phyloP scores from a whole-genome alignment of 805 yeast genomes.

The Tetrapisispora namnaoensis region DNA sequence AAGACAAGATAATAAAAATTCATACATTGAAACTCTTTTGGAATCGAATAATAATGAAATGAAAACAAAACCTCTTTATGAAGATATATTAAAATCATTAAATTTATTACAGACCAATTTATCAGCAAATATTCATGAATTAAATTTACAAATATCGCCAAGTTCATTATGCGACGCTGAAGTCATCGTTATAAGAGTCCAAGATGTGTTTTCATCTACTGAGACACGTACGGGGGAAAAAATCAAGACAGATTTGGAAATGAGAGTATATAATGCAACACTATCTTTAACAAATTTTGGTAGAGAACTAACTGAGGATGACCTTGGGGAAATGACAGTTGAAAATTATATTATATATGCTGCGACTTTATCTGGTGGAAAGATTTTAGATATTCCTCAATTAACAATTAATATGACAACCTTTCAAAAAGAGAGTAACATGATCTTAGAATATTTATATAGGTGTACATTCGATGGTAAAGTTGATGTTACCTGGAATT shows the following conservation, averaged over 20 bases:
- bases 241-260: conserved; percentile 44
- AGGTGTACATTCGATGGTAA: conserved; percentile 76
- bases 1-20: conserved; percentile 58
- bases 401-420: conserved; percentile 68
- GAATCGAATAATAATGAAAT: conserved; percentile 38
- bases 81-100: conserved; percentile 24
- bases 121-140: conserved; percentile 46
- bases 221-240: conserved; percentile 32
- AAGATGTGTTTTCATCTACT: conserved; percentile 42
- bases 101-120: conserved; percentile 52
- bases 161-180: conserved; percentile 69
- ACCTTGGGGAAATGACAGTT: conserved; percentile 37
- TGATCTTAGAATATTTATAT: conserved; percentile 55
- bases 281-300: conserved; percentile 60
- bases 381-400: conserved; percentile 71
- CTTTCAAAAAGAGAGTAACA: conserved; percentile 44
- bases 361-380: conserved; percentile 61
- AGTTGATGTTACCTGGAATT: conserved; percentile 87
- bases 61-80: conserved; percentile 17
- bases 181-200: conserved; percentile 55
- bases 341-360: conserved; percentile 49
- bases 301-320: conserved; percentile 40
- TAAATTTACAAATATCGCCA: conserved; percentile 67
- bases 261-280: conserved; percentile 51
- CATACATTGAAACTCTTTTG: conserved; percentile 65